phyloP scores from a whole-genome alignment of 1,284 basidiomycete genomes.

The Cryptococcus sp. region DNA sequence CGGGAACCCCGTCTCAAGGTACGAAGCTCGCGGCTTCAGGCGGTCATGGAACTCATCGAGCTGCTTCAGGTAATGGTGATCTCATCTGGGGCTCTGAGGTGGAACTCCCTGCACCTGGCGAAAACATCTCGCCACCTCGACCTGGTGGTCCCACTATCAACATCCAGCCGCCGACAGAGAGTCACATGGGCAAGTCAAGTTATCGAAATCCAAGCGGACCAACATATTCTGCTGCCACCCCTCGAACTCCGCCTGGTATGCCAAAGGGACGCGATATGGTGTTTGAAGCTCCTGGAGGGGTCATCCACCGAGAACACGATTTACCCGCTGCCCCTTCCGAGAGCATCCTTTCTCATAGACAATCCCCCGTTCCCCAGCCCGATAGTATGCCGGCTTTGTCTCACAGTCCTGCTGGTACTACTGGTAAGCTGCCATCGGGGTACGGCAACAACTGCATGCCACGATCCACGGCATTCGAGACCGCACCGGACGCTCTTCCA shows the following conservation, averaged over 20 bases:
- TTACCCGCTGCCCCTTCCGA: slow-evolving; percentile 26
- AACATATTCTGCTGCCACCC: not conserved
- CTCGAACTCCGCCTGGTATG: not conserved
- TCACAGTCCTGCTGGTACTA: not conserved
- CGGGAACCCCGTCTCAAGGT: not conserved
- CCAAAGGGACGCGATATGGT: not conserved
- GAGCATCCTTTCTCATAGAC: slow-evolving; percentile 19
- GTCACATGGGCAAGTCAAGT: slow-evolving; percentile 11
- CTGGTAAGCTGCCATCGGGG: not conserved
- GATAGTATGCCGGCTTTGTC: not conserved
- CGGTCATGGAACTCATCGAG: not conserved
- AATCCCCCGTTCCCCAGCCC: slow-evolving; percentile 4
- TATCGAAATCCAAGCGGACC: not conserved
- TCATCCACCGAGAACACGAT: slow-evolving; percentile 10
- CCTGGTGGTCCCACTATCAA: slow-evolving; percentile 29
- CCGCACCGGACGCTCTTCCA: not conserved
- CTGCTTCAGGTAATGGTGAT: slow-evolving; percentile 1
- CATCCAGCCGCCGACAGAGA: slow-evolving; percentile 41
- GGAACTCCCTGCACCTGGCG: slow-evolving; percentile 26
- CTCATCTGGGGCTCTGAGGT: slow-evolving; percentile 40
- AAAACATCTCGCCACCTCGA: slow-evolving; percentile 16
- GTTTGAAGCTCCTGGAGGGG: not conserved
- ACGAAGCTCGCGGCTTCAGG: not conserved
- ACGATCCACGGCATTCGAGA: not conserved
- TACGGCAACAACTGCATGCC: not conserved